Evolutionary conservation across 2,329 filamentous ascomycete genomes (phyloP).

Genomic region (Tolypocladium pustulatum): DNA sequence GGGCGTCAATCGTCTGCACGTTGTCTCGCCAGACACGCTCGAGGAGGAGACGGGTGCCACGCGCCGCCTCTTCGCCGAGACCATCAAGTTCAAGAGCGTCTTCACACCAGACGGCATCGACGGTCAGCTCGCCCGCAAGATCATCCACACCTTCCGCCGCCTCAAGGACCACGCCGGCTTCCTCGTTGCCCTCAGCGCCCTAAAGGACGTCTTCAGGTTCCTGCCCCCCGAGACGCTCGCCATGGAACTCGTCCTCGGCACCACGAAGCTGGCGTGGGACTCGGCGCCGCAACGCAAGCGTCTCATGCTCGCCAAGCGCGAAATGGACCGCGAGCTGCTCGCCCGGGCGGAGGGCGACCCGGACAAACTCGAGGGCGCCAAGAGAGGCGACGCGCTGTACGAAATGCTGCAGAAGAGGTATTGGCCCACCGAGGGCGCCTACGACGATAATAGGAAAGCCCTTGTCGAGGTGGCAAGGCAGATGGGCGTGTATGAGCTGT

Average conservation of each 20-base stretch:
- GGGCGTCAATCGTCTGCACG: constrained; percentile 35
- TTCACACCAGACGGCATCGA: constrained; percentile 34
- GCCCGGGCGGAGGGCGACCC: constrained; percentile 17
- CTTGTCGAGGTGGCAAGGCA: constrained; percentile 24
- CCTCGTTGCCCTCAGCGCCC: constrained; percentile 31
- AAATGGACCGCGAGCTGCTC: constrained; percentile 28
- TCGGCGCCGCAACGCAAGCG: constrained; percentile 26
- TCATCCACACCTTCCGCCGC: constrained; percentile 40
- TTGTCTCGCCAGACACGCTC: constrained; percentile 18
- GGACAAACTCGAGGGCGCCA: constrained; percentile 23
- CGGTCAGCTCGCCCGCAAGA: constrained; percentile 35
- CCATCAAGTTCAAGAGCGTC: constrained; percentile 35
- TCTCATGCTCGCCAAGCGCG: constrained; percentile 30
- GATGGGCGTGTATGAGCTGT: constrained; percentile 31
- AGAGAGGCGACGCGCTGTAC: constrained; percentile 28
- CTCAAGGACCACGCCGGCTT: constrained; percentile 33
- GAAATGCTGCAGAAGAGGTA: constrained; percentile 30
- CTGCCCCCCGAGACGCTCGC: constrained; percentile 33
- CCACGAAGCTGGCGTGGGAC: constrained; percentile 32
- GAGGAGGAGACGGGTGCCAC: constrained; percentile 20
- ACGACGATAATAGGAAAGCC: constrained; percentile 12
- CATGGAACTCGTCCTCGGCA: constrained; percentile 34
- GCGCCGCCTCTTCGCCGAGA: constrained; percentile 35
- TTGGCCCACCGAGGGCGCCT: constrained; percentile 17
- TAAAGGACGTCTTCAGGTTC: constrained; percentile 33